Percentiles rank a stretch among this genome's conserved stretches.
Evolutionary conservation across 2,329 filamentous ascomycete genomes (phyloP).

Genomic region (Paecilomyces fulvus): DNA sequence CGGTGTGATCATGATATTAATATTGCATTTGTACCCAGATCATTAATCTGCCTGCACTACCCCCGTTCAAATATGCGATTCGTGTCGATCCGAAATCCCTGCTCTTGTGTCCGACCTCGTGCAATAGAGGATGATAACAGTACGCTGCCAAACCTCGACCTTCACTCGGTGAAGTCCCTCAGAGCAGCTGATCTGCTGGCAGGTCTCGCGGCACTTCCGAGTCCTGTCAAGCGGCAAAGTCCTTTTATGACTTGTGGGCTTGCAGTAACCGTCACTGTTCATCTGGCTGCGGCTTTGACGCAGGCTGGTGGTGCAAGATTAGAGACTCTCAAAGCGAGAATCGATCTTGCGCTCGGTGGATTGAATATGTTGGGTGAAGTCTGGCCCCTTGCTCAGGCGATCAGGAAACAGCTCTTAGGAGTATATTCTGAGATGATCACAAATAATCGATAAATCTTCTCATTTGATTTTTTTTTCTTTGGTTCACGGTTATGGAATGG

Average conservation of each 20-base stretch:
- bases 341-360: conserved; percentile 4
- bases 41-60: background rate
- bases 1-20: background rate
- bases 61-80: background rate
- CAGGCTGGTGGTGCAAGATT: background rate
- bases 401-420: background rate
- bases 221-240: conserved; percentile 56
- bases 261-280: conserved; percentile 64
- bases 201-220: conserved; percentile 52
- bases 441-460: background rate
- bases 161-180: conserved; percentile 68
- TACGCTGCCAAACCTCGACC: conserved; percentile 6
- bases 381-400: conserved; percentile 6
- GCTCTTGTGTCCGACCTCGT: conserved; percentile 10
- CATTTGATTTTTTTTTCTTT: background rate
- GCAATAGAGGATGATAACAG: conserved; percentile 1
- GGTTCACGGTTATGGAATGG: background rate
- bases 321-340: background rate
- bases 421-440: background rate
- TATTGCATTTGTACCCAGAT: background rate
- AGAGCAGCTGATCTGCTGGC: conserved; percentile 67
- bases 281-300: conserved; percentile 23
- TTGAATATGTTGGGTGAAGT: conserved; percentile 2
- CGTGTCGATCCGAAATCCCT: conserved; percentile 2
- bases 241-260: conserved; percentile 74